Conservation (phyloP, 2,329 filamentous ascomycete species). For the Colletotrichum neosansevieriae region DNA sequence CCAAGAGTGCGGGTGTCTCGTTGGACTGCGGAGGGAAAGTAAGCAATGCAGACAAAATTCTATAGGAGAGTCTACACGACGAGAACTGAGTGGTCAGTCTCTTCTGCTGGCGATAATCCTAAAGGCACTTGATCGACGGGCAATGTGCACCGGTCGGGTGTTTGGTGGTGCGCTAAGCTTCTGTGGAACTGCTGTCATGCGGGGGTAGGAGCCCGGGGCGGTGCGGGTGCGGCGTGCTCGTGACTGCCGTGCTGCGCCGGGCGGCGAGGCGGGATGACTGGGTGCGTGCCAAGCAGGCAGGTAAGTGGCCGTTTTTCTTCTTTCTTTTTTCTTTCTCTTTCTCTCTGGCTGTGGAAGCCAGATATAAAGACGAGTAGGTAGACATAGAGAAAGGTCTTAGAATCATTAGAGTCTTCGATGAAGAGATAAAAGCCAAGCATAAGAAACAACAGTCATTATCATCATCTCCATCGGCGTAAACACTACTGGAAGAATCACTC, state of each 20-base stretch:
- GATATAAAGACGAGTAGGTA: not conserved
- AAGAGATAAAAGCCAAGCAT: not conserved
- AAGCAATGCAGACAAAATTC: not conserved
- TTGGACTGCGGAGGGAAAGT: not conserved
- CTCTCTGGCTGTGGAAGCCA: no score
- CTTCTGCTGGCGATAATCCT: not conserved
- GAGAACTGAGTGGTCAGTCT: not conserved
- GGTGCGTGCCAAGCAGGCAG: not conserved
- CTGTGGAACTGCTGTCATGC: not conserved
- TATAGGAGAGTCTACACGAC: no score
- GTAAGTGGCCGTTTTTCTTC: not conserved
- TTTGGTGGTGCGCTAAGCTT: not conserved
- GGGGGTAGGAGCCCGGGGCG: not conserved
- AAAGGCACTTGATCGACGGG: constrained; percentile 11
- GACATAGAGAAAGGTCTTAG: not conserved
- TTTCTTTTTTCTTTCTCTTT: no score
- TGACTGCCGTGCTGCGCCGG: constrained; percentile 8
- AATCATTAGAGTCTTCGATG: not conserved
- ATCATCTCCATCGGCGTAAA: not conserved
- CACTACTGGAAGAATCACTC: not conserved
- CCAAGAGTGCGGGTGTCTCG: not conserved
- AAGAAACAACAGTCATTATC: not conserved
- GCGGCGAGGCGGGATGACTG: not conserved
- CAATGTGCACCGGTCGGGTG: constrained; percentile 15
- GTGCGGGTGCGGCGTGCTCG: not conserved